These are phyloP conservation scores for Clonostachys rhizophaga DNA, from an alignment of 2,329 filamentous ascomycete genomes.

Conservation along the genomic window DNA sequence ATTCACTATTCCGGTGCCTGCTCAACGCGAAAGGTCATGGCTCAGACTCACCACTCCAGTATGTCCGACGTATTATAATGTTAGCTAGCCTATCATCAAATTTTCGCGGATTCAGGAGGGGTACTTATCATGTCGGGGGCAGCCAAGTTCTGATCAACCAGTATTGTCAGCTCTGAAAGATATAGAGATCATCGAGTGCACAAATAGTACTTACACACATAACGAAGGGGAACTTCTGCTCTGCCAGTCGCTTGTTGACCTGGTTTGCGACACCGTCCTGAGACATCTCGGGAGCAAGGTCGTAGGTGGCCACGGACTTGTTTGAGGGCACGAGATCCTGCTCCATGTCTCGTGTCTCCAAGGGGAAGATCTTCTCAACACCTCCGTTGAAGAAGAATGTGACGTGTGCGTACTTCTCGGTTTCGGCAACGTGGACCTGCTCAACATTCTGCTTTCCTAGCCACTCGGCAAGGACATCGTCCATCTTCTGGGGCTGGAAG, in stretches of 20 bases:
- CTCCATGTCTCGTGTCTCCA: slow-evolving; percentile 82
- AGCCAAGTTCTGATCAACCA: slow-evolving; percentile 75
- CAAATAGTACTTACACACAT: slow-evolving; percentile 47
- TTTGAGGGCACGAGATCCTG: slow-evolving; percentile 81
- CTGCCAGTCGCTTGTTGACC: slow-evolving; percentile 78
- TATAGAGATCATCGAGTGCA: not conserved
- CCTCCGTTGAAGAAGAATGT: slow-evolving; percentile 99
- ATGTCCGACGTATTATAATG: slow-evolving; percentile 66
- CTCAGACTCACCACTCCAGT: slow-evolving; percentile 63
- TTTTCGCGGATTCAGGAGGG: not conserved
- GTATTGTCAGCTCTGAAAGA: not conserved
- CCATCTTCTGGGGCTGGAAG: slow-evolving; percentile 93
- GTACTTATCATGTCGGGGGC: slow-evolving; percentile 77
- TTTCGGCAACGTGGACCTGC: slow-evolving; percentile 97
- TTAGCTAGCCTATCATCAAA: not conserved
- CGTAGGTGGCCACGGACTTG: slow-evolving; percentile 87
- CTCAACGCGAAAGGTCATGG: not conserved
- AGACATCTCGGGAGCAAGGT: slow-evolving; percentile 93
- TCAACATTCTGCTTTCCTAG: slow-evolving; percentile 82
- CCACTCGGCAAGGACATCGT: slow-evolving; percentile 97
- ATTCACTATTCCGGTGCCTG: not conserved
- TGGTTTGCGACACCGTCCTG: slow-evolving; percentile 86
- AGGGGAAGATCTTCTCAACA: slow-evolving; percentile 91
- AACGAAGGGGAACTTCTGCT: slow-evolving; percentile 88
- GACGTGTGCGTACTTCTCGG: slow-evolving; percentile 98